Percentiles rank a stretch among this genome's conserved stretches.
phyloP scores from a whole-genome alignment of 1,284 basidiomycete genomes.

The Ceratobasidium sp. region DNA sequence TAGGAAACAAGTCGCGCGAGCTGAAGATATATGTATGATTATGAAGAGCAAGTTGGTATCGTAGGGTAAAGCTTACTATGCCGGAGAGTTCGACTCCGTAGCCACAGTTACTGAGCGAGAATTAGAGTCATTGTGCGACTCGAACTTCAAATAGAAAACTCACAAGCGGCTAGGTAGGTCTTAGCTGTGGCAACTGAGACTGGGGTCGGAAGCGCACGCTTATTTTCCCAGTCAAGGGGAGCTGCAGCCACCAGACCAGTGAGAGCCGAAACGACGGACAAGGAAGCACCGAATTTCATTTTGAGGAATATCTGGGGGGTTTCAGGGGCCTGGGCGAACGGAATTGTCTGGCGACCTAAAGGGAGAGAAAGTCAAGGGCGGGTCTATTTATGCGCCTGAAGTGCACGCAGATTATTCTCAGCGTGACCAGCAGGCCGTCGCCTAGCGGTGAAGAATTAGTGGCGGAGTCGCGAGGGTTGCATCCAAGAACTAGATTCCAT shows the following conservation, averaged over 20 bases:
- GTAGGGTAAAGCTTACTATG: constrained; percentile 14
- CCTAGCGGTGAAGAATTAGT: background rate
- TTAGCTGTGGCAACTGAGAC: constrained; percentile 58
- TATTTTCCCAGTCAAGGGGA: constrained; percentile 40
- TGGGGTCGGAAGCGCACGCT: constrained; percentile 58
- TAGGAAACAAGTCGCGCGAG: constrained; percentile 18
- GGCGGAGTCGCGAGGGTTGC: no score
- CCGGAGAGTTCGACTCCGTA: constrained; percentile 4
- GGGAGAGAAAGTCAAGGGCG: no score
- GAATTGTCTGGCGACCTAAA: no score
- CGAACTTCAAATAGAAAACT: background rate
- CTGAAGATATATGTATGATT: background rate
- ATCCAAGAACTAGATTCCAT: no score
- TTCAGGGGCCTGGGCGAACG: no score
- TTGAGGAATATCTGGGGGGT: background rate
- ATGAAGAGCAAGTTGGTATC: background rate
- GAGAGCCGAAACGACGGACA: constrained; percentile 7
- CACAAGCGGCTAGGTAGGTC: constrained; percentile 56
- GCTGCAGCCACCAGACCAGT: background rate
- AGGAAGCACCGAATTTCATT: constrained; percentile 16
- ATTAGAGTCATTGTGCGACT: background rate
- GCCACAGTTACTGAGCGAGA: constrained; percentile 9
- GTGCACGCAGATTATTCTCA: no score
- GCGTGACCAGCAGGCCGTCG: background rate
- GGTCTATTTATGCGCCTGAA: no score